Conservation (phyloP, 192 early-diverging fungal genomes). For the Gryganskiella cystojenkinii region DNA sequence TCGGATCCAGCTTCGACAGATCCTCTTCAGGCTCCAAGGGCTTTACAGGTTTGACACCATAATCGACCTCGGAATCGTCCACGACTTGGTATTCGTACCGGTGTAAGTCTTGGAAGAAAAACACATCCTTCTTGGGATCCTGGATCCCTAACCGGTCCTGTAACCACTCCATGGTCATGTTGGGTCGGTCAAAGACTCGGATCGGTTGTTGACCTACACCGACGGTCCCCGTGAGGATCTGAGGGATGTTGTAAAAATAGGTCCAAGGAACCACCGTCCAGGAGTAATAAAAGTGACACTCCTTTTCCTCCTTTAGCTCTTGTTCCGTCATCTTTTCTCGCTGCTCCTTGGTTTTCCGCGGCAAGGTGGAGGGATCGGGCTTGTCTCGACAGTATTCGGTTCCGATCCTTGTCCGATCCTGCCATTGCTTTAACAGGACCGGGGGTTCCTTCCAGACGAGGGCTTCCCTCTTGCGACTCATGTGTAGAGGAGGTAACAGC, state of each 20-base stretch:
- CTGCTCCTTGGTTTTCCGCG: conserved; percentile 13
- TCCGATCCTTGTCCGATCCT: conserved; percentile 20
- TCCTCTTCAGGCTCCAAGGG: background rate
- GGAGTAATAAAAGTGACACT: conserved; percentile 36
- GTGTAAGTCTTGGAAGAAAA: conserved; percentile 26
- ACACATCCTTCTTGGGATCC: conserved; percentile 37
- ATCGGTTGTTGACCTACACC: conserved; percentile 33
- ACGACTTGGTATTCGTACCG: conserved; percentile 36
- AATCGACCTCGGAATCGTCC: conserved; percentile 37
- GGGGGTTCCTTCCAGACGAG: conserved; percentile 28
- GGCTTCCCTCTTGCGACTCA: conserved; percentile 46
- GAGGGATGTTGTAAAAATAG: conserved; percentile 47
- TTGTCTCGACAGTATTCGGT: conserved; percentile 30
- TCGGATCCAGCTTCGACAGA: conserved; percentile 12
- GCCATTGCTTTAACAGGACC: conserved; percentile 25
- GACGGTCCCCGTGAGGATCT: conserved; percentile 12
- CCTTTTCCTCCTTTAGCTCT: conserved; percentile 6
- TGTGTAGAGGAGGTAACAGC: conserved; percentile 54
- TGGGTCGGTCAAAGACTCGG: conserved; percentile 38
- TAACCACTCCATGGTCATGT: conserved; percentile 37
- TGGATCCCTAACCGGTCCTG: conserved; percentile 22
- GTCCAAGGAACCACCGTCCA: conserved; percentile 50
- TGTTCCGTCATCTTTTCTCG: conserved; percentile 12
- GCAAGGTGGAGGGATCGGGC: conserved; percentile 11
- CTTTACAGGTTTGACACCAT: conserved; percentile 21